A percentile compares a stretch with the other conserved stretches of the same genome.
phyloP scores from a whole-genome alignment of 805 yeast genomes.

The Metschnikowia kofuensis region DNA sequence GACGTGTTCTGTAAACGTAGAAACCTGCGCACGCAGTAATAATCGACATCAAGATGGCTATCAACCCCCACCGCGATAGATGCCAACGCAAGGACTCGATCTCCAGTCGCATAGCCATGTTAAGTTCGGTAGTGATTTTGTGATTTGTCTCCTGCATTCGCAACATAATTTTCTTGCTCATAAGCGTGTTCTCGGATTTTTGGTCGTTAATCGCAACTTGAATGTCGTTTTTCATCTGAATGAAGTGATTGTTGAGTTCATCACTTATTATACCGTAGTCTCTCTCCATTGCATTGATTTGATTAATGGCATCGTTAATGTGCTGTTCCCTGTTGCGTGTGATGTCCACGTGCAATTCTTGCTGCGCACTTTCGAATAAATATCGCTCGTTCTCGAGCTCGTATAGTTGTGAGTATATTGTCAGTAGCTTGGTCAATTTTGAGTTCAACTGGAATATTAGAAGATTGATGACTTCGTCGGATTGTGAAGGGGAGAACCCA shows the following conservation, averaged over 20 bases:
- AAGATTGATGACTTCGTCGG: constrained; percentile 54
- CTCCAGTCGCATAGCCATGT: constrained; percentile 78
- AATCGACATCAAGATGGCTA: constrained; percentile 68
- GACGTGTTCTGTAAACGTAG: constrained; percentile 41
- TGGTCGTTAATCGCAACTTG: constrained; percentile 85
- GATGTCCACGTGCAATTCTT: constrained; percentile 79
- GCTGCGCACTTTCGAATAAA: constrained; percentile 86
- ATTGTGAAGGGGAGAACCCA: constrained; percentile 61
- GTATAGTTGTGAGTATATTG: constrained; percentile 49
- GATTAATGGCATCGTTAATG: constrained; percentile 61
- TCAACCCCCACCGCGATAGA: constrained; percentile 81
- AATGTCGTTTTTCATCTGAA: constrained; percentile 65
- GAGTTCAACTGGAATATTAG: constrained; percentile 42
- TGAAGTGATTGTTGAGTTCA: constrained; percentile 61
- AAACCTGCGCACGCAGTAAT: constrained; percentile 51
- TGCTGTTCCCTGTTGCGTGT: constrained; percentile 69
- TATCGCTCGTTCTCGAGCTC: constrained; percentile 87
- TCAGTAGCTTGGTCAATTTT: constrained; percentile 43
- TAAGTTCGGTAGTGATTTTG: constrained; percentile 76
- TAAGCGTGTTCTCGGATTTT: constrained; percentile 75
- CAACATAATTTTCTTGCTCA: constrained; percentile 64
- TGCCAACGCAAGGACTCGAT: constrained; percentile 92
- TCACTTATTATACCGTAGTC: constrained; percentile 72
- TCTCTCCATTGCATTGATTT: constrained; percentile 66
- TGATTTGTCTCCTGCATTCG: constrained; percentile 80